Base-by-base conservation (phyloP, 352 stramenopile genomes). In the Phytophthora pinifolia region DNA sequence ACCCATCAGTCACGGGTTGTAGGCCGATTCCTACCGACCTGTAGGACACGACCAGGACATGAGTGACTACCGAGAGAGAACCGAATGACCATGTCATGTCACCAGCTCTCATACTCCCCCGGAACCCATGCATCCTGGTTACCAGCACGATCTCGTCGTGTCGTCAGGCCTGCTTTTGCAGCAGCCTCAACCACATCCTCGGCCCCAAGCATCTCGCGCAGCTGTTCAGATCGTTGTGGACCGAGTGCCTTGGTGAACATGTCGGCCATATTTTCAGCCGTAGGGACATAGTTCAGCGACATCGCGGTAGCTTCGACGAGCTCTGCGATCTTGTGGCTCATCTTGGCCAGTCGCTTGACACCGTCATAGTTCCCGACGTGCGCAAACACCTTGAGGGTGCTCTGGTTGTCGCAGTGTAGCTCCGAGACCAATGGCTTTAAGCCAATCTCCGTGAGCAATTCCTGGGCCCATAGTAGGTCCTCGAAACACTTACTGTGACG, bases 201-300 rank as follows among this genome's bases (percentile, higher is more conserved):
- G 9, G 39, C 43, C 0, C 29, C 29, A 17, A 49, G 27, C 17
- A 10, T 0, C 4, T 3, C 14, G 5, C 34, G 34, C 35, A 46
- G 25, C 31, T 37, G 44, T 32, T 44, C 35, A 38, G 47, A 55
- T 13, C 13, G 48, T 27, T 47, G 36, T 10, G 36, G 36, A 1
- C 48, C 17, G 25, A 55, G 12, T n/a, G 48, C 48, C 37, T 47
- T 55, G 1, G 48, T 47, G 10, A 55, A 42, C 37, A 55, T 47
- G 14, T 55, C 36, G 1, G 27, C 47, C 5, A 46, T 32, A 3
- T 25, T 25, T 1, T 25, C 20, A 25, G 20, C 20, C 20, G 47
- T 46, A 6, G 22, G 17, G 4, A 55, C 36, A 10, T 54, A 55
- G 5, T 46, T 38, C 25, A 14, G 12, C 12, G 9, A 52, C 18